Evolutionary conservation across 208 protist genomes (phyloP).

Genomic region (Leishmania major): DNA sequence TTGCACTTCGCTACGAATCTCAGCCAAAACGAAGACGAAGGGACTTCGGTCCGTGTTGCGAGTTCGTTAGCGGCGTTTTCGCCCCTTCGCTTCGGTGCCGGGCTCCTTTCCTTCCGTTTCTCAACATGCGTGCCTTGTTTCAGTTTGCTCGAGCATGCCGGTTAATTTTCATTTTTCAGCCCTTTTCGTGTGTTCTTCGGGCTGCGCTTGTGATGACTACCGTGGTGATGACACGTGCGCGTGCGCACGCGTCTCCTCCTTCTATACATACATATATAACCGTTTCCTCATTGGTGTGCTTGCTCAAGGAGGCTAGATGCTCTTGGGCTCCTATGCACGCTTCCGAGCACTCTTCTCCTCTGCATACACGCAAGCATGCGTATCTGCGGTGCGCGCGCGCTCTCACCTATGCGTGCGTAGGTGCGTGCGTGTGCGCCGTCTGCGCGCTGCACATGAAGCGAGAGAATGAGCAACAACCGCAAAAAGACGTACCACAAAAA

Average conservation of each 20-base stretch:
- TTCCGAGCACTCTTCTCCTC: neutral
- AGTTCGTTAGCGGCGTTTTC: neutral
- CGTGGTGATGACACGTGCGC: neutral
- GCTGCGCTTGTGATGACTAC: neutral
- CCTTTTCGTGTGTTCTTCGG: neutral
- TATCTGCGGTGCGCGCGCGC: neutral
- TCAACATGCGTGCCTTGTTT: neutral
- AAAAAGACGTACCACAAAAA: too few species aligned
- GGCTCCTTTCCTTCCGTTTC: neutral
- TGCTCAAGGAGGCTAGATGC: neutral
- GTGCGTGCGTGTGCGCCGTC: neutral
- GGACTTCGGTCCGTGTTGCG: too few species aligned
- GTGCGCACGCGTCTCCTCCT: neutral
- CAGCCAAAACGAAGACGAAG: too few species aligned
- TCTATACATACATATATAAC: neutral
- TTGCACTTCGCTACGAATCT: too few species aligned
- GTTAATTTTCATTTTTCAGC: constrained; percentile 15
- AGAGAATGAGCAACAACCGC: neutral
- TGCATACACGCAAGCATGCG: neutral
- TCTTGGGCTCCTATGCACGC: neutral
- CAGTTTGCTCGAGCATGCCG: neutral
- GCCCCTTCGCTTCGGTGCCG: neutral
- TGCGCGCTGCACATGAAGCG: neutral
- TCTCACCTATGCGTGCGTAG: neutral
- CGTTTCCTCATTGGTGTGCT: neutral